phyloP scores from a whole-genome alignment of 2,329 filamentous ascomycete species.

The Exserohilum rostratum region DNA sequence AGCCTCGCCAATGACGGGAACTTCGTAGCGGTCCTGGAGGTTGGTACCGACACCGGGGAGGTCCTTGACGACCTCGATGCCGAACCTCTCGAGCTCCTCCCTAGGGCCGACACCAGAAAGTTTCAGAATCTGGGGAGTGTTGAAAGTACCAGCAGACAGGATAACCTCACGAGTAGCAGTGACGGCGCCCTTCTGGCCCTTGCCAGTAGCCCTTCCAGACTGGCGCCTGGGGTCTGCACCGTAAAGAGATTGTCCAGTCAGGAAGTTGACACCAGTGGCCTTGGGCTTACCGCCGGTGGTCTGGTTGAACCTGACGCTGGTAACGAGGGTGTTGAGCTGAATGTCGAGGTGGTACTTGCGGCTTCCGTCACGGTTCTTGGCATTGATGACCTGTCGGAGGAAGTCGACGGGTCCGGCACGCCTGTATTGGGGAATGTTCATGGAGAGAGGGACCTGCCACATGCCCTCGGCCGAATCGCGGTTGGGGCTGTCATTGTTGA shows the following conservation, averaged over 20 bases:
- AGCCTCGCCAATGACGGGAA: constrained; percentile 53
- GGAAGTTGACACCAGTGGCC: constrained; percentile 51
- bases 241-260: constrained; percentile 49
- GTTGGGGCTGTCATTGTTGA: constrained; percentile 53
- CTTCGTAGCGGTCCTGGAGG: constrained; percentile 66
- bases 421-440: constrained; percentile 47
- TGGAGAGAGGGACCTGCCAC: constrained; percentile 64
- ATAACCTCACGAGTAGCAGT: constrained; percentile 36
- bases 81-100: constrained; percentile 58
- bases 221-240: constrained; percentile 44
- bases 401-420: constrained; percentile 63
- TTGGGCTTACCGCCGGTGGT: constrained; percentile 59
- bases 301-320: constrained; percentile 69
- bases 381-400: constrained; percentile 56
- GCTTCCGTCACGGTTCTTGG: constrained; percentile 56
- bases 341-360: constrained; percentile 63
- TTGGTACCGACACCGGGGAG: constrained; percentile 69
- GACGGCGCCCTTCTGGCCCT: constrained; percentile 33
- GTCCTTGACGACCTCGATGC: constrained; percentile 62
- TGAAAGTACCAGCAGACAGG: constrained; percentile 59
- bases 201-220: constrained; percentile 14
- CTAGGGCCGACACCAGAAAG: constrained; percentile 65
- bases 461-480: constrained; percentile 58
- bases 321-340: constrained; percentile 66
- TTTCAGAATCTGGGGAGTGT: constrained; percentile 69